Conservation (phyloP, 2,329 filamentous ascomycete species). For the Colletotrichum magnum region DNA sequence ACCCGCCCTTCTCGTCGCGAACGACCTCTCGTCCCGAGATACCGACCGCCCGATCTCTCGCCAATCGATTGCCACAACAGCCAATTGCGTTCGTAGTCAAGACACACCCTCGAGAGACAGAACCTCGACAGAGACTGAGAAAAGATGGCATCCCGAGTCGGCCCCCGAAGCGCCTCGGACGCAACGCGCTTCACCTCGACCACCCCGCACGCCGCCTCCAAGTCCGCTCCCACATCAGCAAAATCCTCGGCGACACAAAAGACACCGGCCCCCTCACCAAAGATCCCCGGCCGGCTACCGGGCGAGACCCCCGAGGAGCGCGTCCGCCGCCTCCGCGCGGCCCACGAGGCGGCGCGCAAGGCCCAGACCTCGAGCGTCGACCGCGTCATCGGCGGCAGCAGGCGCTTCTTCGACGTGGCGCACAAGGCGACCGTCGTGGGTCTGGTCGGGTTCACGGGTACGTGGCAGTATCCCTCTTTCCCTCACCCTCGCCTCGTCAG, state of each 20-base stretch:
- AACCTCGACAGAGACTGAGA: neutral
- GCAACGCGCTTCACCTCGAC: slow-evolving; percentile 78
- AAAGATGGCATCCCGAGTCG: slow-evolving; percentile 59
- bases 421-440: slow-evolving; percentile 69
- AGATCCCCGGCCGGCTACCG: slow-evolving; percentile 45
- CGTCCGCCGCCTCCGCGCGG: slow-evolving; percentile 76
- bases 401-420: slow-evolving; percentile 68
- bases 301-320: slow-evolving; percentile 78
- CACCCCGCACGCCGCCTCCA: slow-evolving; percentile 75
- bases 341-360: slow-evolving; percentile 76
- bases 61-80: no score
- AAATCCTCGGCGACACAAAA: slow-evolving; percentile 36
- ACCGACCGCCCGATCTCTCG: no score
- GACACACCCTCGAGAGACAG: no score
- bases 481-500: neutral
- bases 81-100: no score
- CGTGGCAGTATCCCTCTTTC: neutral
- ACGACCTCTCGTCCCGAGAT: no score
- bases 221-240: slow-evolving; percentile 60
- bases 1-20: no score
- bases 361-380: slow-evolving; percentile 69
- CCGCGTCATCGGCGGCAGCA: slow-evolving; percentile 61
- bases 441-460: slow-evolving; percentile 71
- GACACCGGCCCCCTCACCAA: slow-evolving; percentile 29
- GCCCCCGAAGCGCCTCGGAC: slow-evolving; percentile 80